These are phyloP conservation scores for Lavandula angustifolia DNA, from an alignment of 257 asterid species.

Conservation along the genomic window DNA sequence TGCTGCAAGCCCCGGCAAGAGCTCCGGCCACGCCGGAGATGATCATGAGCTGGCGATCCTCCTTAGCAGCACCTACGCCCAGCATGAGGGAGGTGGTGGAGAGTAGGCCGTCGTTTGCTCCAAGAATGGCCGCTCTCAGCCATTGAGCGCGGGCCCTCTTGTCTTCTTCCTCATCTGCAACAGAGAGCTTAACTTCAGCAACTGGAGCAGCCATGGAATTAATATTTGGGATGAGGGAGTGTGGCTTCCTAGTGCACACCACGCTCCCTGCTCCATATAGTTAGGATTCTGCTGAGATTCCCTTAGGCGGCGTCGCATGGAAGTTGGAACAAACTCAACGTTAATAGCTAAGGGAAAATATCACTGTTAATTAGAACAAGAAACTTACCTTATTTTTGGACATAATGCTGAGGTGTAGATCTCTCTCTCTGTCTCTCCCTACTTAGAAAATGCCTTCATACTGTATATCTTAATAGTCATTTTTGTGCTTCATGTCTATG, in stretches of 20 bases:
- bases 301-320: constrained; percentile 38
- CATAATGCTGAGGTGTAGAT: neutral
- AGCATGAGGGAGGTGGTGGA: constrained; percentile 67
- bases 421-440: too few species aligned
- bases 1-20: constrained; percentile 70
- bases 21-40: constrained; percentile 64
- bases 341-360: constrained; percentile 23
- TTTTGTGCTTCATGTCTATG: neutral
- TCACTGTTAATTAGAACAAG: constrained; percentile 2
- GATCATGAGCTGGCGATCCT: constrained; percentile 49
- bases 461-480: neutral
- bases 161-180: constrained; percentile 21
- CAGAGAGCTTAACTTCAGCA: constrained; percentile 32
- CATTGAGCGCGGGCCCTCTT: constrained; percentile 49
- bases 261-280: constrained; percentile 31
- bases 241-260: constrained; percentile 47
- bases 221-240: constrained; percentile 36
- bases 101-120: constrained; percentile 64
- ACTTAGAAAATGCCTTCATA: too few species aligned
- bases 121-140: constrained; percentile 77
- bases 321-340: constrained; percentile 26
- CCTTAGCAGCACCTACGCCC: constrained; percentile 64
- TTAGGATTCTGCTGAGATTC: neutral
- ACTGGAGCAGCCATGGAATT: constrained; percentile 35
- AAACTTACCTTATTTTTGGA: constrained; percentile 16